phyloP scores from a whole-genome alignment of 495 filamentous ascomycete genomes.

The Podospora pseudopauciseta region DNA sequence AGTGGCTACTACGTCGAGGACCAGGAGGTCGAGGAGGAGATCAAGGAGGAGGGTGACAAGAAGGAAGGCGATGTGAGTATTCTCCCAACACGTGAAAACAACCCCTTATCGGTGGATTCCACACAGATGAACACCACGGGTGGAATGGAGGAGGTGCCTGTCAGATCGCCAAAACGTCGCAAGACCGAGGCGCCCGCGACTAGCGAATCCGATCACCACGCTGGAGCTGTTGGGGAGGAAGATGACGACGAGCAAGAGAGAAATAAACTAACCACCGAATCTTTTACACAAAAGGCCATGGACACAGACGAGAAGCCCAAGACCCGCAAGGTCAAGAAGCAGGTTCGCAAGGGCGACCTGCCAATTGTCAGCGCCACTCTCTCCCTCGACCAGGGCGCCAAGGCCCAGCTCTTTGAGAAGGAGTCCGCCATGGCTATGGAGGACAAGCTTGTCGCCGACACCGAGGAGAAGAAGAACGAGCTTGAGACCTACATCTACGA shows the following conservation, averaged over 20 bases:
- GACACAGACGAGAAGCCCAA: constrained; percentile 86
- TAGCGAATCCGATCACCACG: constrained; percentile 10
- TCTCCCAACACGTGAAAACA: constrained; percentile 14
- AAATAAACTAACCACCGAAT: constrained; percentile 25
- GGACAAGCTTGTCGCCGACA: constrained; percentile 97
- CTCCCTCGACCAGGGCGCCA: constrained; percentile 65
- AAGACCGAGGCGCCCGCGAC: constrained; percentile 24
- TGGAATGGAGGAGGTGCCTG: constrained; percentile 12
- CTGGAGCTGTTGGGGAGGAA: constrained; percentile 5
- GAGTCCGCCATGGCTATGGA: constrained; percentile 93
- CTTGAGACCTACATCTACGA: constrained; percentile 97
- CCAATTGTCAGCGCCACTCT: constrained; percentile 80
- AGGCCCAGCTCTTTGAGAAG: constrained; percentile 66
- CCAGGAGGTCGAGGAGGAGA: constrained; percentile 92
- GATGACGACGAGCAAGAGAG: background rate
- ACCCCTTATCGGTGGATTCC: constrained; percentile 7
- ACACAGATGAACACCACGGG: constrained; percentile 1
- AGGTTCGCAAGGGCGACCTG: constrained; percentile 95
- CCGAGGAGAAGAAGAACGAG: constrained; percentile 99
- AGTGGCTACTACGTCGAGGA: constrained; percentile 98
- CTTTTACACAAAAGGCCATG: constrained; percentile 65
- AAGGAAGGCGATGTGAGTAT: constrained; percentile 71
- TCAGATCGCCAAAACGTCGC: constrained; percentile 29
- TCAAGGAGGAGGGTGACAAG: constrained; percentile 66
- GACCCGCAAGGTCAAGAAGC: constrained; percentile 98